Conservation (phyloP, 2,329 filamentous ascomycete species). For the Colletotrichum chrysophilum region DNA sequence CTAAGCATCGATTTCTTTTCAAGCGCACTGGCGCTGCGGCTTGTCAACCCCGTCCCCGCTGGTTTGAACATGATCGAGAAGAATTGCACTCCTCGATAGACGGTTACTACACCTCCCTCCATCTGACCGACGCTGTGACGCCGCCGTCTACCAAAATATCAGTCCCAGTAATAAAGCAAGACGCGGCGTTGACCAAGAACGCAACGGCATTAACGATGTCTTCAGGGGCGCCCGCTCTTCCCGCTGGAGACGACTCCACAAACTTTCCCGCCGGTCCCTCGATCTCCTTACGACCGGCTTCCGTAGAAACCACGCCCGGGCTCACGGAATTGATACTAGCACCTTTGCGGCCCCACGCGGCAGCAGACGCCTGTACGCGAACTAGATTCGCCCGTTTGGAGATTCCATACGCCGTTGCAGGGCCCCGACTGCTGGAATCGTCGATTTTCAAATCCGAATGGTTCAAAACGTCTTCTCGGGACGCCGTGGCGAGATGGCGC, state of each 20-base stretch:
- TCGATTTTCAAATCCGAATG: neutral
- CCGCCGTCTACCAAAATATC: neutral
- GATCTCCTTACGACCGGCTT: neutral
- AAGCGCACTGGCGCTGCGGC: neutral
- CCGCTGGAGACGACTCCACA: neutral
- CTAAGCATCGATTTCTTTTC: neutral
- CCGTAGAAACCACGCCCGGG: neutral
- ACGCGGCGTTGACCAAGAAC: neutral
- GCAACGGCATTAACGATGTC: neutral
- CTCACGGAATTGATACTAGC: neutral
- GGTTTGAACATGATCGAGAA: rapidly evolving
- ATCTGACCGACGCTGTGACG: neutral
- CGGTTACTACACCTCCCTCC: neutral
- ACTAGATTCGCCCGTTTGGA: neutral
- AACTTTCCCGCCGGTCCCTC: neutral
- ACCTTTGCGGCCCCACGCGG: neutral
- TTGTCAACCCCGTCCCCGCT: neutral
- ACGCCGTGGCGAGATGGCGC: neutral
- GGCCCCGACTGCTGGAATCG: neutral
- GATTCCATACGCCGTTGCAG: neutral
- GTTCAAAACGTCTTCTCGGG: neutral
- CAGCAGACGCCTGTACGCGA: neutral
- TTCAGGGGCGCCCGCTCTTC: neutral
- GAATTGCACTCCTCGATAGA: rapidly evolving
- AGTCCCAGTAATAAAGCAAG: neutral